These are phyloP conservation scores for Pachysandra terminalis DNA, from an alignment of 164 flowering plant genomes.

Conservation along the genomic window DNA sequence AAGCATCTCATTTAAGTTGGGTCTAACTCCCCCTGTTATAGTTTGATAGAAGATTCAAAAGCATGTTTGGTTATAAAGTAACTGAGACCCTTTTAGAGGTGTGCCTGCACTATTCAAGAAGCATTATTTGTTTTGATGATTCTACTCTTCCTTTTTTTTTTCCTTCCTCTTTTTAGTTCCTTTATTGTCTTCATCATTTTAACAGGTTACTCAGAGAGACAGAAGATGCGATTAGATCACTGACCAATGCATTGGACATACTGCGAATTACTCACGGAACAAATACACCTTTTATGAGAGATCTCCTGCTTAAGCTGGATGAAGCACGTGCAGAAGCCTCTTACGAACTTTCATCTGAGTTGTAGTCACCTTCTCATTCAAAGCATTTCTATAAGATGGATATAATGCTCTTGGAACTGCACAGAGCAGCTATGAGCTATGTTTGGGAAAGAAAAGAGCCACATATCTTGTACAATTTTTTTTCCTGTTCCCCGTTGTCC, in stretches of 20 bases:
- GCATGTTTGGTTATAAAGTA: too few species aligned
- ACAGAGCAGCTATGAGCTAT: not conserved
- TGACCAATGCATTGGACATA: constrained; percentile 62
- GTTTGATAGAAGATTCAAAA: too few species aligned
- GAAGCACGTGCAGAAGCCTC: constrained; percentile 92
- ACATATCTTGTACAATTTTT: not conserved
- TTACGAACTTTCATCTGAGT: constrained; percentile 32
- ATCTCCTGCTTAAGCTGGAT: constrained; percentile 59
- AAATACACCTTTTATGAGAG: constrained; percentile 61
- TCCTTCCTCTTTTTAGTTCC: not conserved
- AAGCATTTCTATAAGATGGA: not conserved
- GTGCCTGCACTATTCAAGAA: too few species aligned
- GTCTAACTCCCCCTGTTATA: too few species aligned
- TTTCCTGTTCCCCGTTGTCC: too few species aligned
- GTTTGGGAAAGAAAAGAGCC: not conserved
- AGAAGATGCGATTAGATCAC: constrained; percentile 49
- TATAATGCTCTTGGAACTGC: not conserved
- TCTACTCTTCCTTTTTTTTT: not conserved
- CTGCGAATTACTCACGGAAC: constrained; percentile 81
- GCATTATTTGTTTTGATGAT: too few species aligned
- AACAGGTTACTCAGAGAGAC: constrained; percentile 83
- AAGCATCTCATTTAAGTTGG: too few species aligned
- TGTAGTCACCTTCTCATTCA: not conserved
- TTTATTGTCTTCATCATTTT: constrained; percentile 2
- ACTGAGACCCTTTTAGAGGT: too few species aligned